phyloP scores from a whole-genome alignment of 1,139 yeast species.

The Saccharomyces uvarum region DNA sequence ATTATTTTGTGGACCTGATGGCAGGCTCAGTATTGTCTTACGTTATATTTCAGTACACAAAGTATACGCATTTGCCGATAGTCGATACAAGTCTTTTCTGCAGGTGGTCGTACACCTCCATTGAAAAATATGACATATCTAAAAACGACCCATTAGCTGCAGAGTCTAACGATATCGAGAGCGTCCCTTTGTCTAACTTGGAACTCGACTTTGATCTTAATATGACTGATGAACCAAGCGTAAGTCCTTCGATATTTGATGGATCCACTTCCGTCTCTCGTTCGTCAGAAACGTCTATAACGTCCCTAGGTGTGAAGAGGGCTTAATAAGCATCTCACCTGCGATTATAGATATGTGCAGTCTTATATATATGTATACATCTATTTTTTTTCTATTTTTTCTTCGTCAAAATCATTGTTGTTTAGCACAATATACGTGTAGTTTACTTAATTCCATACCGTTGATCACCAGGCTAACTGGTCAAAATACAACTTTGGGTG shows the following conservation, averaged over 20 bases:
- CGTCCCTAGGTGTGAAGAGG: conserved; percentile 18
- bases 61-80: conserved; percentile 68
- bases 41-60: conserved; percentile 63
- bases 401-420: background rate
- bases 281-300: conserved; percentile 30
- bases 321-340: background rate
- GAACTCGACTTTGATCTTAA: conserved; percentile 21
- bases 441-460: background rate
- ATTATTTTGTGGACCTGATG: conserved; percentile 83
- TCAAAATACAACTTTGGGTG: too few relatives aligned
- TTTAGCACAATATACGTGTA: conserved; percentile 2
- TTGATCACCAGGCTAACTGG: background rate
- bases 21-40: conserved; percentile 81
- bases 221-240: conserved; percentile 18
- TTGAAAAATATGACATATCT: conserved; percentile 30
- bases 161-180: conserved; percentile 26
- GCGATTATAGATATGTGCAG: background rate
- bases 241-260: conserved; percentile 27
- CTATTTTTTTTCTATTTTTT: background rate
- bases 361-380: background rate
- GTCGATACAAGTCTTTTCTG: conserved; percentile 55
- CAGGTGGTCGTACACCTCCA: conserved; percentile 69
- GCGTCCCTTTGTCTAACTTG: conserved; percentile 22
- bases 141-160: conserved; percentile 33
- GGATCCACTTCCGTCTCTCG: conserved; percentile 23